Evolutionary conservation across 345 rosid genomes (phyloP).

Genomic region (Gossypium sturtianum): DNA sequence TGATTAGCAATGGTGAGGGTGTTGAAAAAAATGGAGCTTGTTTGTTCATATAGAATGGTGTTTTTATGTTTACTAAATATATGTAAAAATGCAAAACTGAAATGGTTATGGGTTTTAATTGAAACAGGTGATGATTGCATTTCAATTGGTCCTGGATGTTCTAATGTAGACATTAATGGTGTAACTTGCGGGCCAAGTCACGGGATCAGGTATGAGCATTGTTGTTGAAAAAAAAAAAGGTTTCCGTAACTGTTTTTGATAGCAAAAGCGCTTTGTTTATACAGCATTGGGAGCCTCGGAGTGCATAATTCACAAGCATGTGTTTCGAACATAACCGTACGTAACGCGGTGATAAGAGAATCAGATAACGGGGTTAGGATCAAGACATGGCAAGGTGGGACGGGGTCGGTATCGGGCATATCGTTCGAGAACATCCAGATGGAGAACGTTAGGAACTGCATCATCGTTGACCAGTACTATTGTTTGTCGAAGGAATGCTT

Average conservation of each 20-base stretch:
- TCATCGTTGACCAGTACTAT: background rate
- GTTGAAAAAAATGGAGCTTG: too few species aligned
- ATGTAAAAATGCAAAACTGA: background rate
- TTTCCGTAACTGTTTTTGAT: too few species aligned
- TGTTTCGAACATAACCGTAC: background rate
- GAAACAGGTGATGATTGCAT: conserved; percentile 1
- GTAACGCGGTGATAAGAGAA: background rate
- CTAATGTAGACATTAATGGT: background rate
- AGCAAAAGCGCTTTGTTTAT: background rate
- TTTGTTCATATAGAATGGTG: background rate
- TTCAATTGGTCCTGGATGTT: background rate
- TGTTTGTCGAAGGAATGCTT: background rate
- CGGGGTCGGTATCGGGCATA: background rate
- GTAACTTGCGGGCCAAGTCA: background rate
- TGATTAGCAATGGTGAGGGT: background rate
- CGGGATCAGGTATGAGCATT: background rate
- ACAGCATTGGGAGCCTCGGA: background rate
- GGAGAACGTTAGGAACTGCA: background rate
- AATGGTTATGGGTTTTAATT: background rate
- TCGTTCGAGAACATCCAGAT: background rate
- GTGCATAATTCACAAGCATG: background rate
- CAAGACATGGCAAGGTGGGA: conserved; percentile 2
- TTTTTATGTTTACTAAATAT: background rate
- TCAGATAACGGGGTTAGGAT: background rate
- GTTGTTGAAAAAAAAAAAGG: background rate